A percentile compares a stretch with the other conserved stretches of the same genome.
phyloP scores from a whole-genome alignment of 345 rosid species.

The Linum usitatissimum region DNA sequence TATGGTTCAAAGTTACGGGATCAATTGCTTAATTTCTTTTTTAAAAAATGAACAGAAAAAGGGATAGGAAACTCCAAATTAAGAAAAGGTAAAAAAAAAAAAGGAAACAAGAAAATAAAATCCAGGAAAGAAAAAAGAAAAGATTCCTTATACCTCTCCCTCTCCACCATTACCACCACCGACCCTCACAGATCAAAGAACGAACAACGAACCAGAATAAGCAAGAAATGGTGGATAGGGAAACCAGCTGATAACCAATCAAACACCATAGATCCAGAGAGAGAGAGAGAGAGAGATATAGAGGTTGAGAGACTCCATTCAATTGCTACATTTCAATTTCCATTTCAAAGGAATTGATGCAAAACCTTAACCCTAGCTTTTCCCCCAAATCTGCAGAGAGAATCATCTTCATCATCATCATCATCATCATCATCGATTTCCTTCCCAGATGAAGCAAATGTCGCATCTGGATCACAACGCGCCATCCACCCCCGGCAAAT shows the following conservation, averaged over 20 bases:
- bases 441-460: slow-evolving; percentile 42
- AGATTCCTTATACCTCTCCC: neutral
- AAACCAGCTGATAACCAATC: neutral
- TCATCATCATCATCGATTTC: neutral
- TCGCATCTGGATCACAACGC: slow-evolving; percentile 58
- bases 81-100: no score
- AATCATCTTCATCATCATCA: neutral
- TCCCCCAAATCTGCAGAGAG: neutral
- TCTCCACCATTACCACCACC: neutral
- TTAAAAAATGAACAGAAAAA: no score
- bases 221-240: neutral
- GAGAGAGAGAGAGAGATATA: neutral
- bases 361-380: neutral
- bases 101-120: neutral
- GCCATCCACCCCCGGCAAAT: slow-evolving; percentile 86
- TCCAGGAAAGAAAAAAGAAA: no score
- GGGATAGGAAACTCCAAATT: no score
- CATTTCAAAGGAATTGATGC: neutral
- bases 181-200: neutral
- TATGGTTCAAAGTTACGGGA: no score
- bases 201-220: neutral
- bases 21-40: no score
- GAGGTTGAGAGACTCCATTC: neutral
- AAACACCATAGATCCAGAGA: neutral
- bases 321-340: neutral